Base-by-base conservation (phyloP, 257 asterid species). In the Coffea canephora region DNA sequence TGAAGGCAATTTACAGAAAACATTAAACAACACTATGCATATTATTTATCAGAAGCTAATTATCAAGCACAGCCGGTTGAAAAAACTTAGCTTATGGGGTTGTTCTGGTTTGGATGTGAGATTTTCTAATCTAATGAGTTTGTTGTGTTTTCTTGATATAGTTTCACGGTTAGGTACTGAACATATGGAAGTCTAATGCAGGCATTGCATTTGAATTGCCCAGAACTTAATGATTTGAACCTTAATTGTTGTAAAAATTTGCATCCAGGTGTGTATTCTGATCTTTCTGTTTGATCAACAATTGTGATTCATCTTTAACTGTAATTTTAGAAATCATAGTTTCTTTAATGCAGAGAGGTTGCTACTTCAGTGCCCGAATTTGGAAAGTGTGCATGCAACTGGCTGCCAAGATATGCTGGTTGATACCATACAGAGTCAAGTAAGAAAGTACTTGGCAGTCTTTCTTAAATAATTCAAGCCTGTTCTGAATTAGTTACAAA, bases 31-130 rank as follows among this genome's bases (percentile, higher is more conserved):
- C 86, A 91, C 89, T 83, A 48, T 83, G 81, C 97, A 90, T 81
- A 89, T 88, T 71, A 86, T 86, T 73, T 90, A 90, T 85, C 99
- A 96, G 84, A 96, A 96, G 92, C 69, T 94, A 85, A 94, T 96
- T 55, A 92, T 96, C 80, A 96, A 96, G 88, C 99, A 96, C 82
- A 89, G 79, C 86, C 88, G 88, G 77, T 80, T 96, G 89, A 92
- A 89, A 91, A 92, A 91, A 85, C 88, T 96, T 74, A 96, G 99
- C 90, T 89, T 96, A 76, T 96, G 99, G 99, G 99, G 99, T 71
- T 96, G 98, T 83, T 94, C 98, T 59, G 97, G 96, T 71, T 89
- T 96, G 86, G 97, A 96, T 86, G 99, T 96, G 86, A 91, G 97
- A 80, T 86, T 80, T 83, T 83, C 65, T 57, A 34, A 46, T 71